These are phyloP conservation scores for Pyrenochaeta sp. DNA, from an alignment of 2,329 filamentous ascomycete genomes.

Conservation along the genomic window DNA sequence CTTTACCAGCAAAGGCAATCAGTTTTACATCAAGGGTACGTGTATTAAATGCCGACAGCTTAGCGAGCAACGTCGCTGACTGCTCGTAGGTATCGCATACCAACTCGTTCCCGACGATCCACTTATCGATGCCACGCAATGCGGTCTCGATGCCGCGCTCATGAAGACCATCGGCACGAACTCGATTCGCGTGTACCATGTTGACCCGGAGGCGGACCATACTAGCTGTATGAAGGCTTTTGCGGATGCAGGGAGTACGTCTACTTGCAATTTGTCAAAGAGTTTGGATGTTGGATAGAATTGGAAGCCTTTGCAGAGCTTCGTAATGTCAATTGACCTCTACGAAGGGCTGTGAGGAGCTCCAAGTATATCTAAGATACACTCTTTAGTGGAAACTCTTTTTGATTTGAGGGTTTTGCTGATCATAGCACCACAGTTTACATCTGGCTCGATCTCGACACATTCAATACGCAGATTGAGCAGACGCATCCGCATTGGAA, in stretches of 20 bases:
- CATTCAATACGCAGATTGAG: slow-evolving; percentile 70
- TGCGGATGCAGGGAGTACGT: slow-evolving; percentile 63
- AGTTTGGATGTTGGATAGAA: too few relatives aligned
- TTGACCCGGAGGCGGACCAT: slow-evolving; percentile 76
- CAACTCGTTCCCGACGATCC: slow-evolving; percentile 74
- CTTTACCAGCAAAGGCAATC: slow-evolving; percentile 80
- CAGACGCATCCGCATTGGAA: slow-evolving; percentile 75
- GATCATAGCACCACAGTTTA: slow-evolving; percentile 71
- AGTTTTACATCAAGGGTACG: slow-evolving; percentile 84
- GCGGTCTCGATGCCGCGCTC: slow-evolving; percentile 74
- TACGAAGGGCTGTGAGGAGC: too few relatives aligned
- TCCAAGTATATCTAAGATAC: not conserved
- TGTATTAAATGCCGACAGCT: not conserved
- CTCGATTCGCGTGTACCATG: slow-evolving; percentile 87
- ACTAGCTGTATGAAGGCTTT: slow-evolving; percentile 83
- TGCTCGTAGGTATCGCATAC: slow-evolving; percentile 73
- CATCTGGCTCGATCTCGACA: slow-evolving; percentile 83
- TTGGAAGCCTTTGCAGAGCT: too few relatives aligned
- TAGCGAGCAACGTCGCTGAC: slow-evolving; percentile 12
- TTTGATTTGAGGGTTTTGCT: not conserved
- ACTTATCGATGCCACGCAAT: slow-evolving; percentile 78
- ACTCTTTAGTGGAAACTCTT: not conserved
- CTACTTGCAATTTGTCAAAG: not conserved
- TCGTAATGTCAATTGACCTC: too few relatives aligned
- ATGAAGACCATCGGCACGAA: slow-evolving; percentile 86